Base-by-base conservation (phyloP, 257 asterid genomes). In the Cruciata laevipes region DNA sequence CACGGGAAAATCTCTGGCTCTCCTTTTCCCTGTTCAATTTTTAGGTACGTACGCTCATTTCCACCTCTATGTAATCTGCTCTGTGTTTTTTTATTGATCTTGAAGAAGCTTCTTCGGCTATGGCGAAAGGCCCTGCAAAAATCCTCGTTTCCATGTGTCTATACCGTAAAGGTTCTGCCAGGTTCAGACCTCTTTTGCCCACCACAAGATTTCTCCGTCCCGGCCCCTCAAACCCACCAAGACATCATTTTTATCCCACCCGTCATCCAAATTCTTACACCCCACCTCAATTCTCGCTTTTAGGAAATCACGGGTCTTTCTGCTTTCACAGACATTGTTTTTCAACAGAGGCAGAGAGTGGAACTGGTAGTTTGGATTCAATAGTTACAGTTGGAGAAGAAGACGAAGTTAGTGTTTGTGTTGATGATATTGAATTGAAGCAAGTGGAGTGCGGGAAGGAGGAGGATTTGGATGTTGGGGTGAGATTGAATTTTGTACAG, bases 91-190 rank as follows among this genome's bases (percentile, higher is more conserved):
- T 6, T 25, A 13, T 16, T 32, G 24, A 32, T 63, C 70, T 31
- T 18, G 4, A 31, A 35, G 23, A 6, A 25, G 5, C 31, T 32
- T 53, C 35, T 20, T 30, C 24, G 57, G 60, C 25, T 67, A 87
- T 90, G 97, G 90, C 85, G 9, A 84, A 83, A 83, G 79, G 81
- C 71, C 60, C 82, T 47, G 77, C 79, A 20, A 81, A 71, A 32
- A 76, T 79, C 75, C 76, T 92, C 16, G 69, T 87, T 72, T 73
- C 78, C 73, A 67, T 82, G 1, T 82, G 71, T 78, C 81, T 84
- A 59, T 68, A 81, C 67, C 82, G 70, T 65, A 74, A 70, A 24
- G 68, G 63, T 49, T 32, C 44, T 16, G 69, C 65, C 56, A 75
- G 65, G 75, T 66, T 69, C 69, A 83, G 81, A 67, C 42, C 60